These are phyloP conservation scores for Beauveria scarabaeidicola DNA, from an alignment of 2,329 filamentous ascomycete genomes.

Conservation along the genomic window DNA sequence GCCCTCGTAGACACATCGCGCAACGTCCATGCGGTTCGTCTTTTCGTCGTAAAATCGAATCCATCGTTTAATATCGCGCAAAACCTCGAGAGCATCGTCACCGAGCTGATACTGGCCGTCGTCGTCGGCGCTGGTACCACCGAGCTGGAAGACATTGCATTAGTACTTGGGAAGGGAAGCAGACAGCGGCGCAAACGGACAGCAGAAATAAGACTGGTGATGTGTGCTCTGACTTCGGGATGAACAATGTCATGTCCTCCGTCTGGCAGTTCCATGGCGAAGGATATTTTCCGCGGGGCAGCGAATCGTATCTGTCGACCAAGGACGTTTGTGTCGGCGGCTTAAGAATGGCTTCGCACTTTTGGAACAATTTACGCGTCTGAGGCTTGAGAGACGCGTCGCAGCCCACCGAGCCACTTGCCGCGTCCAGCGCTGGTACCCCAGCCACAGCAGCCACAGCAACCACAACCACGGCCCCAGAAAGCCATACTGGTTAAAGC, in stretches of 20 bases:
- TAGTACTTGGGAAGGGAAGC: conserved; percentile 7
- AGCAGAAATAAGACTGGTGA: conserved; percentile 88
- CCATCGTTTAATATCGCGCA: conserved; percentile 94
- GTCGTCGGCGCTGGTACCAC: conserved; percentile 70
- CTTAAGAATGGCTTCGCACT: not conserved
- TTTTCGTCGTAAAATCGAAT: conserved; percentile 91
- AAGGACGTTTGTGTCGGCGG: not conserved
- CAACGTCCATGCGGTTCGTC: conserved; percentile 87
- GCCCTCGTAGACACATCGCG: conserved; percentile 81
- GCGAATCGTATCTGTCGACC: not conserved
- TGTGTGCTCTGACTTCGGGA: conserved; percentile 84
- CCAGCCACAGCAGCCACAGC: no score
- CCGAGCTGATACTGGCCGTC: conserved; percentile 80
- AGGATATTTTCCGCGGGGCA: not conserved
- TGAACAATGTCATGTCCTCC: conserved; percentile 60
- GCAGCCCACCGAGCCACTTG: conserved; percentile 1
- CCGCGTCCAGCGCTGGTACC: no score
- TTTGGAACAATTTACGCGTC: conserved; percentile 15
- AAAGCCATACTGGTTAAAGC: conserved; percentile 18
- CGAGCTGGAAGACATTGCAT: conserved; percentile 50
- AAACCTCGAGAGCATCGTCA: conserved; percentile 83
- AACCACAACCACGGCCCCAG: not conserved
- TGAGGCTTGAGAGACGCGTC: conserved; percentile 2
- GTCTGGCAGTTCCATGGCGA: conserved; percentile 46
- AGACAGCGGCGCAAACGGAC: conserved; percentile 43